These are phyloP conservation scores for Paecilomyces variotii DNA, from an alignment of 2,329 filamentous ascomycete species.

Conservation along the genomic window DNA sequence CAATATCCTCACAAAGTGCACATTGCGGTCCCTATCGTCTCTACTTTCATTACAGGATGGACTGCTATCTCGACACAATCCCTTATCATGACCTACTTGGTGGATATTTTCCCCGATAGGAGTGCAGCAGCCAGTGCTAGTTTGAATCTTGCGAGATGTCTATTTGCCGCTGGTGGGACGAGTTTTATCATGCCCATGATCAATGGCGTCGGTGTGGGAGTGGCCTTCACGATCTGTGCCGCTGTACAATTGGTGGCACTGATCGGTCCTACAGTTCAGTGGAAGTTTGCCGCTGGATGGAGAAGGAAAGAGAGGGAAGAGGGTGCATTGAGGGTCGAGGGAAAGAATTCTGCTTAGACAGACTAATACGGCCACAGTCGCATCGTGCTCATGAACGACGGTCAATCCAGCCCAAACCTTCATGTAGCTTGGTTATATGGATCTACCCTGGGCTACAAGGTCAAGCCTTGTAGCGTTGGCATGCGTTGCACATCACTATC, in stretches of 20 bases:
- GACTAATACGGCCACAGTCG: too few relatives aligned
- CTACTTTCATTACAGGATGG: constrained; percentile 47
- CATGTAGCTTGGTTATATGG: too few relatives aligned
- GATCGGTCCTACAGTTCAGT: constrained; percentile 39
- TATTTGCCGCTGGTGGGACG: constrained; percentile 46
- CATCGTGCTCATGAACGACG: neutral
- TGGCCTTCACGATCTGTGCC: constrained; percentile 41
- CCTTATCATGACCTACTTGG: constrained; percentile 45
- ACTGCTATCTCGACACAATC: constrained; percentile 43
- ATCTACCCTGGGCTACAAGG: neutral
- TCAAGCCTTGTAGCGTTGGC: neutral
- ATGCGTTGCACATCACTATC: neutral
- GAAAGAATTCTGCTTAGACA: neutral
- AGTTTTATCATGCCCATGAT: constrained; percentile 45
- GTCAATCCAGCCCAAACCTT: too few relatives aligned
- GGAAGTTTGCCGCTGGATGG: constrained; percentile 33
- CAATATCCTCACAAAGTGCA: constrained; percentile 35
- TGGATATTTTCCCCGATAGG: constrained; percentile 45
- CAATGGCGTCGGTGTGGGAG: constrained; percentile 38
- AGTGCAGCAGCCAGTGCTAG: constrained; percentile 47
- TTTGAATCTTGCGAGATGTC: constrained; percentile 46
- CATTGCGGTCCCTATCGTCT: constrained; percentile 44
- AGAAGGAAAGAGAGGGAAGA: constrained; percentile 14
- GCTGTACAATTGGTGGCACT: constrained; percentile 39
- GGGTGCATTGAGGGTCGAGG: constrained; percentile 5